phyloP scores from a whole-genome alignment of 2,329 filamentous ascomycete genomes.

The Paraconiothyrium brasiliense region DNA sequence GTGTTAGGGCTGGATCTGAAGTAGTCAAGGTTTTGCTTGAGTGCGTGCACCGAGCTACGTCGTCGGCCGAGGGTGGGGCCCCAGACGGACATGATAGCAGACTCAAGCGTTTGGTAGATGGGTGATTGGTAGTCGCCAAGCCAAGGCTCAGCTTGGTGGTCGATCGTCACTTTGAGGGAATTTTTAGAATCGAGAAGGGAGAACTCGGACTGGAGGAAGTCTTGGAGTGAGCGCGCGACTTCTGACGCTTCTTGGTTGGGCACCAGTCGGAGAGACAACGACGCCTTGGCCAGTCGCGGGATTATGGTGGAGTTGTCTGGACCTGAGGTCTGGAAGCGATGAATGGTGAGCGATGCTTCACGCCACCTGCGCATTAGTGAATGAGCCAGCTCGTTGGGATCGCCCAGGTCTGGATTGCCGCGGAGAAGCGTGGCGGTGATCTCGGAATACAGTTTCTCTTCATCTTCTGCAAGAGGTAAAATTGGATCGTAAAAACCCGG shows the following conservation, averaged over 20 bases:
- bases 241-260: slow-evolving; percentile 88
- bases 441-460: slow-evolving; percentile 83
- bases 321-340: slow-evolving; percentile 90
- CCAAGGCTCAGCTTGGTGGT: slow-evolving; percentile 96
- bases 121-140: slow-evolving; percentile 89
- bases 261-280: slow-evolving; percentile 89
- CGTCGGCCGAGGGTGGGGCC: slow-evolving; percentile 60
- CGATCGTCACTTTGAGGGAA: slow-evolving; percentile 80
- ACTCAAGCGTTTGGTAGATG: slow-evolving; percentile 88
- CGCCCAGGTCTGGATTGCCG: slow-evolving; percentile 71
- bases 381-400: slow-evolving; percentile 76
- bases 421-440: slow-evolving; percentile 81
- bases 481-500: slow-evolving; percentile 91
- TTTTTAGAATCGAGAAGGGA: slow-evolving; percentile 80
- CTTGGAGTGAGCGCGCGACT: slow-evolving; percentile 73
- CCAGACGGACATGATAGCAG: slow-evolving; percentile 88
- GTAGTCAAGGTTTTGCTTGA: slow-evolving; percentile 21
- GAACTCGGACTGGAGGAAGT: slow-evolving; percentile 77
- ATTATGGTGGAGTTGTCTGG: slow-evolving; percentile 90
- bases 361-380: slow-evolving; percentile 95
- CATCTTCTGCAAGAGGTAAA: slow-evolving; percentile 75
- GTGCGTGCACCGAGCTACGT: slow-evolving; percentile 30
- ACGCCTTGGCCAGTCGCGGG: slow-evolving; percentile 85
- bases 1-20: slow-evolving; percentile 6
- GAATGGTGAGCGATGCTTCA: slow-evolving; percentile 92